These are phyloP conservation scores for Circinella umbellata DNA, from an alignment of 371 early-diverging fungal species.

Conservation along the genomic window DNA sequence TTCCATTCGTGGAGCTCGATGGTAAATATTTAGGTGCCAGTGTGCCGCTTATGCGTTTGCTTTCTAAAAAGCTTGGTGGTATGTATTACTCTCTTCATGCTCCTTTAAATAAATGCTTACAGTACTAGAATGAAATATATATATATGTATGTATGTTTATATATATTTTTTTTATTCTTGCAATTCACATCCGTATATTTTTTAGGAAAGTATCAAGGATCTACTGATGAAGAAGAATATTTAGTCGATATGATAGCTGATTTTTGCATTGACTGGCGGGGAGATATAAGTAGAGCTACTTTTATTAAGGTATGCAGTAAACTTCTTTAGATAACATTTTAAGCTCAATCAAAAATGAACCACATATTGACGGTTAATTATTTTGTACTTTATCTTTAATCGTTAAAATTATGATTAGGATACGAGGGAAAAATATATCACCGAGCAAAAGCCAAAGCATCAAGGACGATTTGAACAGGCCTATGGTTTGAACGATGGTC, in stretches of 20 bases:
- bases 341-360: no score
- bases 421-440: constrained; percentile 10
- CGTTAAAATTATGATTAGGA: constrained; percentile 1
- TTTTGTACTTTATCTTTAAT: not conserved
- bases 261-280: constrained; percentile 20
- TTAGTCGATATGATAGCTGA: constrained; percentile 27
- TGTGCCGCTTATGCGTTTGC: constrained; percentile 25
- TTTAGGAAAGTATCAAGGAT: constrained; percentile 27
- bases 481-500: constrained; percentile 21
- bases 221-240: constrained; percentile 30
- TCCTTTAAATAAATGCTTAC: no score
- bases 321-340: not conserved
- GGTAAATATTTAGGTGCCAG: constrained; percentile 33
- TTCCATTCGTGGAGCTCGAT: constrained; percentile 28
- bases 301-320: not conserved
- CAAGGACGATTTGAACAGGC: constrained; percentile 10
- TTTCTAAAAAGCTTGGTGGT: constrained; percentile 27
- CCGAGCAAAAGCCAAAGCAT: not conserved
- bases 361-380: no score
- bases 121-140: no score
- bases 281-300: not conserved
- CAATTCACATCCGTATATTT: not conserved
- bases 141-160: no score
- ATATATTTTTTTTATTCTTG: not conserved
- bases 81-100: no score